Evolutionary conservation across 768 basidiomycete species (phyloP), one percentile per base, ranked within the genome.

Genomic region (Leccinum imitatum): DNA sequence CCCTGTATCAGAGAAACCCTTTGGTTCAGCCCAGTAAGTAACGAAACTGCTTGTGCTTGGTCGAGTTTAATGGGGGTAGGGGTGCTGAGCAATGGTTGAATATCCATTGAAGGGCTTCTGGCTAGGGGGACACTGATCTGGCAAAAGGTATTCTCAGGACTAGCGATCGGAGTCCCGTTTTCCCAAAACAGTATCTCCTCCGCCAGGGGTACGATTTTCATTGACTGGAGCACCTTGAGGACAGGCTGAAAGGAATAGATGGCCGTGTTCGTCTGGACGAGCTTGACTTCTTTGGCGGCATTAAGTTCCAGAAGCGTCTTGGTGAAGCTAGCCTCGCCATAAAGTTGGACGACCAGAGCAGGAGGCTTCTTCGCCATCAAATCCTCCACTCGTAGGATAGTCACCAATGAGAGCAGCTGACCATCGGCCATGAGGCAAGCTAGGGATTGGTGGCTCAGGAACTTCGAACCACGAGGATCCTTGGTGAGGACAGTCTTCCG

Each of bases 241-340:
- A 89, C 77, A 2, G 86, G 86, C 63, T 86, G 82, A 58, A 82
- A 89, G 0, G 87, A 74, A 65, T 87, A 89, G 6, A 87, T 69
- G 0, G 85, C 84, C 0, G 83, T 83, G 64, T 88, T 80, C 25
- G 87, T 82, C 58, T 83, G 83, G 23, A 89, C 61, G 27, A 88
- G 76, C 25, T 76, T 75, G 30, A 84, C 64, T 6, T 72, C 56
- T 14, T 72, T 63, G 9, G 70, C 73, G 4, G 59, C 57, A 54
- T 77, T 79, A 21, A 87, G 66, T 30, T 65, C 67, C 8, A 75
- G 58, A 10, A 89, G 75, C 1, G 78, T 68, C 50, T 76, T 77
- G 37, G 65, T 64, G 4, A 75, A 74, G 25, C 72, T 78, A 25
- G 70, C 65, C 30, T 76, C 72, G 5, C 79, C 83, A 2, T 82